Conservation (phyloP, 2,329 filamentous ascomycete genomes). For the Phaeophleospora eucalypticola region DNA sequence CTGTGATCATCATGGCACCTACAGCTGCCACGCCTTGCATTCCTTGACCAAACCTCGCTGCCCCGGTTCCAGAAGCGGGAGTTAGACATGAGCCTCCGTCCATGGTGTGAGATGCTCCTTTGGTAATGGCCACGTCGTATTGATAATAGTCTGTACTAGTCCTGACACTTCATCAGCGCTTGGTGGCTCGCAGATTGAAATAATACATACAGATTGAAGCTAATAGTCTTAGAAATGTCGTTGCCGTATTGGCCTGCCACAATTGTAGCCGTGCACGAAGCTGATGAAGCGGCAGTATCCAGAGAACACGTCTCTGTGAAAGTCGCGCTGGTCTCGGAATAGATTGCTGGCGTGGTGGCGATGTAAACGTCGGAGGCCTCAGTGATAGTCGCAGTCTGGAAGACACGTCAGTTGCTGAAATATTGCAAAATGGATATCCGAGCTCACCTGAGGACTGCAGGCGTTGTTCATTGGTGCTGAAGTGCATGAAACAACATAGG, state of each 20-base stretch:
- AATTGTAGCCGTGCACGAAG: conserved; percentile 19
- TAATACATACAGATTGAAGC: conserved; percentile 12
- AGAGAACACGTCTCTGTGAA: conserved; percentile 22
- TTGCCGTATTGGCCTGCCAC: conserved; percentile 15
- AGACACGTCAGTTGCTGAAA: background rate
- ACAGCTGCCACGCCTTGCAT: background rate
- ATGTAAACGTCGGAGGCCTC: conserved; percentile 20
- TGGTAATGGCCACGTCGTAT: conserved; percentile 20
- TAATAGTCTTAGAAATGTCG: conserved; percentile 17
- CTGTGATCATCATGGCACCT: conserved; percentile 1
- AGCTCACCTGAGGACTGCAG: conserved; percentile 13
- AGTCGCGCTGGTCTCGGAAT: conserved; percentile 22
- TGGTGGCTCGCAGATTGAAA: background rate
- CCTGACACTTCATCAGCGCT: background rate
- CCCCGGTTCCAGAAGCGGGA: conserved; percentile 6
- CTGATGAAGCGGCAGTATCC: conserved; percentile 12
- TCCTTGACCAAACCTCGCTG: background rate
- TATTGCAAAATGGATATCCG: background rate
- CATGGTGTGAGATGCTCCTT: conserved; percentile 16
- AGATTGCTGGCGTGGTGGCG: conserved; percentile 23
- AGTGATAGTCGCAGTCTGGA: conserved; percentile 23
- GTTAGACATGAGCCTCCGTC: conserved; percentile 16
- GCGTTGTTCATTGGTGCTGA: conserved; percentile 17
- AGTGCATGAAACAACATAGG: conserved; percentile 22
- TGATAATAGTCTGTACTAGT: conserved; percentile 20